Conservation (phyloP, 345 rosid species). For the Pistacia integerrima region DNA sequence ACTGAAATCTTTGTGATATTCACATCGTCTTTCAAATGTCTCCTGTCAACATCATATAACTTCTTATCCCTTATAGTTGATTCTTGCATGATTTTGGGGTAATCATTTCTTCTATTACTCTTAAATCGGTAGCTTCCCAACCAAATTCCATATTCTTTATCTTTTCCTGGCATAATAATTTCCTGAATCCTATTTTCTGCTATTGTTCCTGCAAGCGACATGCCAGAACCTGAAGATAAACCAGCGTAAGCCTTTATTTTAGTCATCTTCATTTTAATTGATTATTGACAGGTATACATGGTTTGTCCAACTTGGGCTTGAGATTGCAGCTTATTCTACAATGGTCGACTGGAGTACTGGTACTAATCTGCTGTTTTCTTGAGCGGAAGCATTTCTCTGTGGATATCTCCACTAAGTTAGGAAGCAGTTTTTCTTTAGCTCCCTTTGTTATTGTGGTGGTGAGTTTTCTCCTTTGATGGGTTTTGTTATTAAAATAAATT, state of each 20-base stretch:
- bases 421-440: constrained; percentile 93
- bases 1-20: neutral
- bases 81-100: neutral
- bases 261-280: constrained; percentile 41
- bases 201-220: constrained; percentile 16
- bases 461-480: constrained; percentile 30
- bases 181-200: constrained; percentile 17
- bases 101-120: neutral
- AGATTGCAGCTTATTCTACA: constrained; percentile 96
- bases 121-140: neutral
- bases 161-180: constrained; percentile 14
- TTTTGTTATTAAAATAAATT: constrained; percentile 1
- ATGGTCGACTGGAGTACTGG: constrained; percentile 85
- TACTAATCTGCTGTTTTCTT: constrained; percentile 78
- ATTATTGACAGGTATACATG: constrained; percentile 53
- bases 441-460: constrained; percentile 95
- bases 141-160: constrained; percentile 11
- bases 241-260: constrained; percentile 42
- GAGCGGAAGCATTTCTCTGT: constrained; percentile 63
- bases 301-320: constrained; percentile 57
- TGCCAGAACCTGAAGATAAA: constrained; percentile 32
- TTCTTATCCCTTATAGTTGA: neutral
- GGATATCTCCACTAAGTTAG: constrained; percentile 80
- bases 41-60: neutral
- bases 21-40: neutral